Conservation (phyloP, 805 yeast genomes). For the Wickerhamiella sorbophila region DNA sequence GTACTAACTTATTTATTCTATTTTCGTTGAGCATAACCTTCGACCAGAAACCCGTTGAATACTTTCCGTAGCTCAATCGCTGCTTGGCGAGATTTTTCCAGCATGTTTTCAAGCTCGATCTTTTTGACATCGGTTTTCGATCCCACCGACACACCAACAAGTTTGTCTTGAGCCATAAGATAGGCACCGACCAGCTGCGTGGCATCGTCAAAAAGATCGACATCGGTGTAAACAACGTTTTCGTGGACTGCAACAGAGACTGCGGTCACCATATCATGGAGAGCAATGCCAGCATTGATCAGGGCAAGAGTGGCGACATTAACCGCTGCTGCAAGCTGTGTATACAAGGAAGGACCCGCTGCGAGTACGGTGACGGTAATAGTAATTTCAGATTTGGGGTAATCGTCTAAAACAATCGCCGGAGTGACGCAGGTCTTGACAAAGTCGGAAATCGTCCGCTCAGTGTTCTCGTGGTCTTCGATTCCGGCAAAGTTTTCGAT, state of each 20-base stretch:
- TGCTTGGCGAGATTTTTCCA: slow-evolving; percentile 13
- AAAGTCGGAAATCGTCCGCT: slow-evolving; percentile 36
- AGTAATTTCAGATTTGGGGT: slow-evolving; percentile 84
- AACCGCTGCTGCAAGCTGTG: slow-evolving; percentile 37
- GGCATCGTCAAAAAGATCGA: slow-evolving; percentile 7
- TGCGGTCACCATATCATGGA: slow-evolving; percentile 57
- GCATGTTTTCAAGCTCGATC: slow-evolving; percentile 9
- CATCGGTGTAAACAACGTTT: slow-evolving; percentile 10
- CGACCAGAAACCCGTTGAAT: slow-evolving; percentile 16
- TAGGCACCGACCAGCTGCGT: slow-evolving; percentile 16
- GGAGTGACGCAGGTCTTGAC: slow-evolving; percentile 39
- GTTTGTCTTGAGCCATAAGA: slow-evolving; percentile 9
- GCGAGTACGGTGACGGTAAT: slow-evolving; percentile 56
- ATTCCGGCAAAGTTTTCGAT: slow-evolving; percentile 38
- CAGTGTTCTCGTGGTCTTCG: slow-evolving; percentile 22
- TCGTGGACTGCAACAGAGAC: slow-evolving; percentile 16
- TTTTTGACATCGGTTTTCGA: slow-evolving; percentile 9
- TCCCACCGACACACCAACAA: slow-evolving; percentile 16
- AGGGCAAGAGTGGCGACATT: slow-evolving; percentile 59
- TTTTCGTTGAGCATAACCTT: slow-evolving; percentile 14
- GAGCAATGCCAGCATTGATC: slow-evolving; percentile 72
- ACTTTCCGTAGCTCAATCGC: slow-evolving; percentile 13
- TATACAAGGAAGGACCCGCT: slow-evolving; percentile 23
- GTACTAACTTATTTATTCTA: background rate
- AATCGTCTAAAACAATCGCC: slow-evolving; percentile 46